These are phyloP conservation scores for Fusarium dlaminii DNA, from an alignment of 2,329 filamentous ascomycete genomes.

Conservation along the genomic window DNA sequence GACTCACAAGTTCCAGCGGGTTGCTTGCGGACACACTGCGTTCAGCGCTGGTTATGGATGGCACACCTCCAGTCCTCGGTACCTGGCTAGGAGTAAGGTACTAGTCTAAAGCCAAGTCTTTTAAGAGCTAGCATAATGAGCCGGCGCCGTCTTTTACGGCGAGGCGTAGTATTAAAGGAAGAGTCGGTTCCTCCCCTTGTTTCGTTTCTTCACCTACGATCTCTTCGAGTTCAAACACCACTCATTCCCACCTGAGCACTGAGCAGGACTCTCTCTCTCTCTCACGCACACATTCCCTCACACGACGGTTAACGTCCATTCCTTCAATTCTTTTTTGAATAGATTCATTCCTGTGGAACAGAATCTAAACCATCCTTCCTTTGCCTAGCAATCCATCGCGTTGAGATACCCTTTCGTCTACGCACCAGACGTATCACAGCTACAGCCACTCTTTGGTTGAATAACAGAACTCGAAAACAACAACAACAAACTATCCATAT, in stretches of 20 bases:
- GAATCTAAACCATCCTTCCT: constrained; percentile 37
- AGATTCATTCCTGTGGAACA: constrained; percentile 45
- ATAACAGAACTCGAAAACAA: constrained; percentile 30
- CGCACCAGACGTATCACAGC: constrained; percentile 30
- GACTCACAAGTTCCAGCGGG: constrained; percentile 1
- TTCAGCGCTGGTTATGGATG: constrained; percentile 22
- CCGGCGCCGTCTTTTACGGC: constrained; percentile 33
- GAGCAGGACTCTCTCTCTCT: constrained; percentile 40
- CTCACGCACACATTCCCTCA: constrained; percentile 40
- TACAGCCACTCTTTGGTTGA: constrained; percentile 35
- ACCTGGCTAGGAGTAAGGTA: constrained; percentile 26
- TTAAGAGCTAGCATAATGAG: constrained; percentile 35
- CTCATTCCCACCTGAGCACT: constrained; percentile 44
- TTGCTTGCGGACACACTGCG: constrained; percentile 24
- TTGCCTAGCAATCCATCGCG: constrained; percentile 26
- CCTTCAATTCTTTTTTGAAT: constrained; percentile 35
- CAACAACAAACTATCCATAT: constrained; percentile 2
- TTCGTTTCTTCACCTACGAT: constrained; percentile 39
- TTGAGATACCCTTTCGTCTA: constrained; percentile 39
- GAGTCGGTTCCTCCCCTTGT: constrained; percentile 37
- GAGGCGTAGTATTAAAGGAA: constrained; percentile 40
- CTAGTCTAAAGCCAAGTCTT: constrained; percentile 36
- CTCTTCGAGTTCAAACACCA: constrained; percentile 42
- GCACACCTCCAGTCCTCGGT: constrained; percentile 16
- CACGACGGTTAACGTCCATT: constrained; percentile 37